These are phyloP conservation scores for Sparassis latifolia DNA, from an alignment of 1,284 basidiomycete species.

Conservation along the genomic window DNA sequence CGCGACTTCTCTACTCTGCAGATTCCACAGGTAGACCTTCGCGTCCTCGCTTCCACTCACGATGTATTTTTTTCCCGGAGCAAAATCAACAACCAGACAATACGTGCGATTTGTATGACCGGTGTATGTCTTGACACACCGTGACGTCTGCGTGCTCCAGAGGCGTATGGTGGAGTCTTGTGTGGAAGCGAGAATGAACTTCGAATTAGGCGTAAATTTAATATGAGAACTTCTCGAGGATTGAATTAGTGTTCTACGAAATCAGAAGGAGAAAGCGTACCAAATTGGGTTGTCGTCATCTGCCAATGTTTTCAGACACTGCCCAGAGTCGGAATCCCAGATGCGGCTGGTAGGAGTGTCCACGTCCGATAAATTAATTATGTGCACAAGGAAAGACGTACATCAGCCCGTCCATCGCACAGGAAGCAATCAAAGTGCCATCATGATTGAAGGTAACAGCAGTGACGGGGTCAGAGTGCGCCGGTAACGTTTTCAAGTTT, in stretches of 20 bases:
- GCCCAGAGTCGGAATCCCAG: conserved; percentile 95
- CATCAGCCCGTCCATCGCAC: conserved; percentile 96
- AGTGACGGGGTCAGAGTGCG: conserved; percentile 96
- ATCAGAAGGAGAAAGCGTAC: conserved; percentile 28
- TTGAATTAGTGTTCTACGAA: neutral
- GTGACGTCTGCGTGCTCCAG: conserved; percentile 91
- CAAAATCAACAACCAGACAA: conserved; percentile 62
- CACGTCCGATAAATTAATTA: neutral
- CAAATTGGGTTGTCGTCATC: conserved; percentile 95
- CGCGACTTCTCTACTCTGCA: conserved; percentile 76
- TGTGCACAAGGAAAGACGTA: conserved; percentile 34
- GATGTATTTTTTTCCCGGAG: conserved; percentile 55
- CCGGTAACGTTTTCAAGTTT: conserved; percentile 78
- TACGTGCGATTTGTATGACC: conserved; percentile 82
- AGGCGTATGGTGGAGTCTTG: conserved; percentile 90
- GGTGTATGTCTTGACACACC: conserved; percentile 88
- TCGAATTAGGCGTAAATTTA: conserved; percentile 87
- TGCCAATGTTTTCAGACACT: conserved; percentile 94
- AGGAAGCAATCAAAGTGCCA: conserved; percentile 89
- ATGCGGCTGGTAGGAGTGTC: conserved; percentile 58
- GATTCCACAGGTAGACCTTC: conserved; percentile 85
- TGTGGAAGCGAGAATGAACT: conserved; percentile 83
- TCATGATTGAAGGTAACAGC: conserved; percentile 91
- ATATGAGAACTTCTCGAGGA: conserved; percentile 61
- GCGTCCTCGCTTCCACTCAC: conserved; percentile 89